These are phyloP conservation scores for Kwoniella sp. DNA, from an alignment of 768 basidiomycete genomes.

Conservation along the genomic window DNA sequence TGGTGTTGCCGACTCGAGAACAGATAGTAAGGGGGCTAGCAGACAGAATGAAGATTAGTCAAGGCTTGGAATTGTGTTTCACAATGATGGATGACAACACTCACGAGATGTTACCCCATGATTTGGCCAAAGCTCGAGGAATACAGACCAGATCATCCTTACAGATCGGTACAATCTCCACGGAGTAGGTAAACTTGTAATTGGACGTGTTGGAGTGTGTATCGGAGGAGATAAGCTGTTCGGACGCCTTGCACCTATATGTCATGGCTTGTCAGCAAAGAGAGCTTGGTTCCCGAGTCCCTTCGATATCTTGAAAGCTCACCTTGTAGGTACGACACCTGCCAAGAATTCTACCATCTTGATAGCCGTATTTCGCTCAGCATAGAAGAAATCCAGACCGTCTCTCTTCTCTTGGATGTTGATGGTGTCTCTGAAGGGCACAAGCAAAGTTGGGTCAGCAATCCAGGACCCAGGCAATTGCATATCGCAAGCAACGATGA, in stretches of 20 bases:
- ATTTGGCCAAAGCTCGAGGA: slow-evolving; percentile 76
- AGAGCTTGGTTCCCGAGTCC: too few relatives aligned
- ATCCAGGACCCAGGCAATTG: too few relatives aligned
- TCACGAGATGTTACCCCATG: slow-evolving; percentile 77
- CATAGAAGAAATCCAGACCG: slow-evolving; percentile 96
- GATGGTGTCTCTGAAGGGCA: slow-evolving; percentile 68
- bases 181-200: slow-evolving; percentile 96
- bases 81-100: too few relatives aligned
- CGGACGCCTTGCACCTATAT: slow-evolving; percentile 81
- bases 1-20: slow-evolving; percentile 83
- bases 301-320: slow-evolving; percentile 44
- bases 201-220: slow-evolving; percentile 89
- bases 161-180: slow-evolving; percentile 95
- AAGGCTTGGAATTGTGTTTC: too few relatives aligned
- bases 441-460: slow-evolving; percentile 4
- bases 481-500: background rate
- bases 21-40: slow-evolving; percentile 77
- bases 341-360: slow-evolving; percentile 95
- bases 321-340: slow-evolving; percentile 86
- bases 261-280: background rate
- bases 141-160: slow-evolving; percentile 96
- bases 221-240: slow-evolving; percentile 90
- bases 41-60: too few relatives aligned
- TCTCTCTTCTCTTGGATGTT: slow-evolving; percentile 89
- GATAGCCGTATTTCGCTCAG: slow-evolving; percentile 82